These are phyloP conservation scores for Teratosphaeria nubilosa DNA, from an alignment of 2,329 filamentous ascomycete genomes.

Conservation along the genomic window DNA sequence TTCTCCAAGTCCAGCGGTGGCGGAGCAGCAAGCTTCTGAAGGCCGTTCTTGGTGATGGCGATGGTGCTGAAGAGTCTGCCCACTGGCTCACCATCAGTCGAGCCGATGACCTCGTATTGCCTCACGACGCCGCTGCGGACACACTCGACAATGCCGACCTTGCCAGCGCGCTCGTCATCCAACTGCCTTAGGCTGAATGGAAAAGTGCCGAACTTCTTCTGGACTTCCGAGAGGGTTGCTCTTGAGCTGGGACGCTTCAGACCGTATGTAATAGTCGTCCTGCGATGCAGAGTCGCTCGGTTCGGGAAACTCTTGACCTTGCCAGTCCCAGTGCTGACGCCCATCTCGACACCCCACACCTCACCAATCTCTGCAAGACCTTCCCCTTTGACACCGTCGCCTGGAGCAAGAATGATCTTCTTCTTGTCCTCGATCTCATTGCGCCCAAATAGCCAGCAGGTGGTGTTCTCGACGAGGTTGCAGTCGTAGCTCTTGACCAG, in stretches of 20 bases:
- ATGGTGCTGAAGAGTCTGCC: constrained; percentile 82
- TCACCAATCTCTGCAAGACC: constrained; percentile 80
- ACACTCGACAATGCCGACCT: constrained; percentile 94
- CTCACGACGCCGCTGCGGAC: constrained; percentile 86
- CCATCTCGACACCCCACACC: constrained; percentile 96
- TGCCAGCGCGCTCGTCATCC: constrained; percentile 87
- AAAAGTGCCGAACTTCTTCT: constrained; percentile 96
- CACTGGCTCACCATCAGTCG: constrained; percentile 79
- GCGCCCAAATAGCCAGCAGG: constrained; percentile 89
- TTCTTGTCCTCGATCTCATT: constrained; percentile 97
- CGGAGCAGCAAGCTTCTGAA: constrained; percentile 74
- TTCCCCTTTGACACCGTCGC: constrained; percentile 82
- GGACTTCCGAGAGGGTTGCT: constrained; percentile 84
- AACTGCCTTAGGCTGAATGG: constrained; percentile 96
- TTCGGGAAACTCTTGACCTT: constrained; percentile 91
- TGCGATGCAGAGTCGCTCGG: constrained; percentile 83
- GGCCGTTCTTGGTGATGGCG: constrained; percentile 94
- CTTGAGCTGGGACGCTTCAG: constrained; percentile 91
- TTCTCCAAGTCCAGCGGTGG: constrained; percentile 67
- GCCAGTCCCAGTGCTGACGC: constrained; percentile 78
- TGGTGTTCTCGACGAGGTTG: constrained; percentile 94
- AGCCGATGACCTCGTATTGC: constrained; percentile 91
- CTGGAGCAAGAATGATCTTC: constrained; percentile 89
- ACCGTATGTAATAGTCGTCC: constrained; percentile 81
- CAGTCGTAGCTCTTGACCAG: constrained; percentile 82